These are phyloP conservation scores for Penicillium sp. DNA, from an alignment of 2,329 filamentous ascomycete species.

Conservation along the genomic window DNA sequence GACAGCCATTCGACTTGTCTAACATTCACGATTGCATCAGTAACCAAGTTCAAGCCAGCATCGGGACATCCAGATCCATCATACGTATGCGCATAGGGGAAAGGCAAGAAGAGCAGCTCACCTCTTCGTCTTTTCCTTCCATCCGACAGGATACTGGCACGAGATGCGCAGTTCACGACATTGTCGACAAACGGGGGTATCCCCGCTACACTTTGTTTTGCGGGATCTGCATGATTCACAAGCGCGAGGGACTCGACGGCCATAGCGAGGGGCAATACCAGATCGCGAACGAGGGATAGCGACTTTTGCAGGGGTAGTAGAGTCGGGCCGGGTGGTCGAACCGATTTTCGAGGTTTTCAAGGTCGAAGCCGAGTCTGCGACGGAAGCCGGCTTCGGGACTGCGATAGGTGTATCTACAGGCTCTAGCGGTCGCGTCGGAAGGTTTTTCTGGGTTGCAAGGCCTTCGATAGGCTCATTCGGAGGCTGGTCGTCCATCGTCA, in stretches of 20 bases:
- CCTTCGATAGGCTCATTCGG: conserved; percentile 5
- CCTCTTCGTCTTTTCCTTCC: conserved; percentile 45
- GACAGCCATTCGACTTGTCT: conserved; percentile 42
- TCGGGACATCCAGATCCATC: neutral
- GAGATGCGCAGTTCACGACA: conserved; percentile 40
- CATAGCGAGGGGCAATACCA: conserved; percentile 22
- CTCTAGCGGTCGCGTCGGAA: neutral
- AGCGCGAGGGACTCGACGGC: conserved; percentile 32
- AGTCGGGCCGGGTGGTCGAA: neutral
- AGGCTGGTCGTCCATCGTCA: conserved; percentile 22
- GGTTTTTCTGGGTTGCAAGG: neutral
- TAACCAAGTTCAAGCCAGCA: neutral
- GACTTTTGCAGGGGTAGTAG: conserved; percentile 17
- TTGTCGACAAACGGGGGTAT: conserved; percentile 41
- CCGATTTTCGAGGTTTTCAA: conserved; percentile 3
- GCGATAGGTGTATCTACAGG: neutral
- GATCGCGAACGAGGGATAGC: conserved; percentile 38
- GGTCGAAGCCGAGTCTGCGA: conserved; percentile 13
- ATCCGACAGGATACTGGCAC: conserved; percentile 44
- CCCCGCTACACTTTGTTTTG: conserved; percentile 47
- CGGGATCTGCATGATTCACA: conserved; percentile 44
- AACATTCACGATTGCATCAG: conserved; percentile 11
- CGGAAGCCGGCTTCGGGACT: conserved; percentile 8
- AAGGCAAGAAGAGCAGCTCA: conserved; percentile 16
- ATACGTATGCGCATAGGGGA: neutral